A percentile compares a stretch with the other conserved stretches of the same genome.
Evolutionary conservation across 163 green algal genomes (phyloP).

Genomic region (Volvox carteri): DNA sequence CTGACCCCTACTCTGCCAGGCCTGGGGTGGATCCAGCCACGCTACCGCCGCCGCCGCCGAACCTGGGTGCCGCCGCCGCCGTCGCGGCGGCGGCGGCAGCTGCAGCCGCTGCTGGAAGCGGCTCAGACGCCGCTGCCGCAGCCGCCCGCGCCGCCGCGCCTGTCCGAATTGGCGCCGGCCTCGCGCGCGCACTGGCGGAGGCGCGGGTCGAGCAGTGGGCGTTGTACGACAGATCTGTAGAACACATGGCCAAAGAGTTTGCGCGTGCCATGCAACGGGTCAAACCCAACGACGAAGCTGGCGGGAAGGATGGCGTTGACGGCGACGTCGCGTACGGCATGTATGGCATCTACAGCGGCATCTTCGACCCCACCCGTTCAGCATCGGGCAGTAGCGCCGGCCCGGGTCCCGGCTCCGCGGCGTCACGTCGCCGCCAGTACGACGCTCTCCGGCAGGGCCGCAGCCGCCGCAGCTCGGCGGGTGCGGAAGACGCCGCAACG

Average conservation of each 20-base stretch:
- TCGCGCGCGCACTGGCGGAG: constrained; percentile 47
- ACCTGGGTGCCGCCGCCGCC: neutral
- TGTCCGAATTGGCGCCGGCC: constrained; percentile 43
- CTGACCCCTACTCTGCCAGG: constrained; percentile 48
- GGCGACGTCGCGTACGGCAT: neutral
- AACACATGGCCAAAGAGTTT: constrained; percentile 45
- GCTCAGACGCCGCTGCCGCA: neutral
- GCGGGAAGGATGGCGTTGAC: neutral
- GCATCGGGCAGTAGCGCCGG: neutral
- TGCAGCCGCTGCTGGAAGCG: neutral
- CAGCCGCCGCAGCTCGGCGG: neutral
- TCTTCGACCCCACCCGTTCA: neutral
- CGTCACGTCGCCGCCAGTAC: neutral
- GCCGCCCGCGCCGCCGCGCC: neutral
- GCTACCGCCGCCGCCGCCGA: neutral
- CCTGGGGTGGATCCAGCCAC: constrained; percentile 20
- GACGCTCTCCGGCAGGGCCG: neutral
- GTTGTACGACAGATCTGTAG: constrained; percentile 28
- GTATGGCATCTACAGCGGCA: constrained; percentile 4
- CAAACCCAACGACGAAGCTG: neutral
- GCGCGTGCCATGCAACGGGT: constrained; percentile 43
- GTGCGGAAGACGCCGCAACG: neutral
- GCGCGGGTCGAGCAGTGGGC: constrained; percentile 54
- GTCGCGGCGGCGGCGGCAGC: neutral
- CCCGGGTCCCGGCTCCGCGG: constrained; percentile 4